Percentiles rank a stretch among this genome's conserved stretches.
Conservation (phyloP, 331 rosid genomes). For the Pyracantha coccinea region DNA sequence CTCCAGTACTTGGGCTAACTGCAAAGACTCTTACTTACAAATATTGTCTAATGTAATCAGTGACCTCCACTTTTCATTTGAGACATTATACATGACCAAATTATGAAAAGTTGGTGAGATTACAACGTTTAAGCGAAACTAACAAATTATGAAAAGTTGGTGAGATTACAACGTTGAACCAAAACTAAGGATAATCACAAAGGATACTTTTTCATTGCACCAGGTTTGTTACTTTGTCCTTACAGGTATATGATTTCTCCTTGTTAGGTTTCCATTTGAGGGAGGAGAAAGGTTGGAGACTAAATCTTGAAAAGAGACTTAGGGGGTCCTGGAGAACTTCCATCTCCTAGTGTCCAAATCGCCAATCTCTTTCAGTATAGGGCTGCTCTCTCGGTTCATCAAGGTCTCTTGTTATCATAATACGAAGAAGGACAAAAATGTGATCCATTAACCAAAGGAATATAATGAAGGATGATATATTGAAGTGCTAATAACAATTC, state of each 20-base stretch:
- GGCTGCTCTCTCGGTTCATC: constrained; percentile 74
- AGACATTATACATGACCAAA: neutral
- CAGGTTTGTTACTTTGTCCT: neutral
- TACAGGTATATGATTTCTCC: neutral
- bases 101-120: neutral
- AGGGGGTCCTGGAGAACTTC: constrained; percentile 80
- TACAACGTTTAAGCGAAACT: too few species aligned
- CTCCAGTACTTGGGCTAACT: neutral
- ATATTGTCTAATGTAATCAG: neutral
- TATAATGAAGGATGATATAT: neutral
- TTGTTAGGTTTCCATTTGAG: constrained; percentile 30
- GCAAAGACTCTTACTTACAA: neutral
- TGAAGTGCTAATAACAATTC: neutral
- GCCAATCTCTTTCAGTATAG: constrained; percentile 74
- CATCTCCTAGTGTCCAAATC: constrained; percentile 92
- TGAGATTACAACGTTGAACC: neutral
- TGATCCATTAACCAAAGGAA: neutral
- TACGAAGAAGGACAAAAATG: neutral
- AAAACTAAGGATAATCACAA: neutral
- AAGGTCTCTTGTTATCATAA: constrained; percentile 60
- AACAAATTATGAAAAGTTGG: neutral
- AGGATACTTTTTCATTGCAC: neutral
- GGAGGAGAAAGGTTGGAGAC: constrained; percentile 36
- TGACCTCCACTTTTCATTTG: neutral
- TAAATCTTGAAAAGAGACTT: constrained; percentile 53